These are phyloP conservation scores for Cytidiella melzeri DNA, from an alignment of 768 basidiomycete species.

Conservation along the genomic window DNA sequence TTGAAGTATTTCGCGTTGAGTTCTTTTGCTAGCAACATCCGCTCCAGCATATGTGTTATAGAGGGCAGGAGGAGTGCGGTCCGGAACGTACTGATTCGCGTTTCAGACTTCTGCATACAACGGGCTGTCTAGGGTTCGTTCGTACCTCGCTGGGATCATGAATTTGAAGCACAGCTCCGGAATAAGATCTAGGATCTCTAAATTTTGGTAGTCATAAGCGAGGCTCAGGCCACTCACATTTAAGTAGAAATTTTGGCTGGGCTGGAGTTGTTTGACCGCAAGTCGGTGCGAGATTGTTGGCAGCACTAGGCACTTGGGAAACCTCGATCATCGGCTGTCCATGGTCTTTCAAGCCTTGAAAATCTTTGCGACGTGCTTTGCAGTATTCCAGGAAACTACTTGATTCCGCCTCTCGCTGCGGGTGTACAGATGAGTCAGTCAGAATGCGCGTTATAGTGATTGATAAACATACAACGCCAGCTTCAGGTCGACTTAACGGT, in stretches of 20 bases:
- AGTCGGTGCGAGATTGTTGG: conserved; percentile 57
- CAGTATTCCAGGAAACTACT: conserved; percentile 62
- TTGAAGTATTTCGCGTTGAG: conserved; percentile 66
- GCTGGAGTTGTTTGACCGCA: conserved; percentile 28
- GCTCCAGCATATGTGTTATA: conserved; percentile 64
- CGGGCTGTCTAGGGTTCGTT: neutral
- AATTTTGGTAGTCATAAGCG: neutral
- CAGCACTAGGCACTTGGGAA: conserved; percentile 38
- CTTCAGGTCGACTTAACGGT: conserved; percentile 64
- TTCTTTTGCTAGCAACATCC: conserved; percentile 70
- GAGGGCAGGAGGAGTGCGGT: conserved; percentile 71
- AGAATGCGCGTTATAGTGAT: too few relatives aligned
- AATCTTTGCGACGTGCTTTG: conserved; percentile 53
- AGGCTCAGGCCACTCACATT: conserved; percentile 43
- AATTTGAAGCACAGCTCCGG: conserved; percentile 76
- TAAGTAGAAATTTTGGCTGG: conserved; percentile 39
- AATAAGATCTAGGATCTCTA: conserved; percentile 56
- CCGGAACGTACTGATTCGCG: conserved; percentile 49
- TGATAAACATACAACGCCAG: conserved; percentile 48
- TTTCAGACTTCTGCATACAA: neutral
- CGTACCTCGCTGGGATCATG: conserved; percentile 66
- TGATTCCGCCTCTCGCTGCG: conserved; percentile 59
- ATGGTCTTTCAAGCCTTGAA: conserved; percentile 53
- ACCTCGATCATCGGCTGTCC: conserved; percentile 74
- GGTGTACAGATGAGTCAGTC: neutral